Percentiles rank a stretch among this genome's conserved stretches.
phyloP scores from a whole-genome alignment of 2,329 filamentous ascomycete genomes.

The Xylariaceae sp. region DNA sequence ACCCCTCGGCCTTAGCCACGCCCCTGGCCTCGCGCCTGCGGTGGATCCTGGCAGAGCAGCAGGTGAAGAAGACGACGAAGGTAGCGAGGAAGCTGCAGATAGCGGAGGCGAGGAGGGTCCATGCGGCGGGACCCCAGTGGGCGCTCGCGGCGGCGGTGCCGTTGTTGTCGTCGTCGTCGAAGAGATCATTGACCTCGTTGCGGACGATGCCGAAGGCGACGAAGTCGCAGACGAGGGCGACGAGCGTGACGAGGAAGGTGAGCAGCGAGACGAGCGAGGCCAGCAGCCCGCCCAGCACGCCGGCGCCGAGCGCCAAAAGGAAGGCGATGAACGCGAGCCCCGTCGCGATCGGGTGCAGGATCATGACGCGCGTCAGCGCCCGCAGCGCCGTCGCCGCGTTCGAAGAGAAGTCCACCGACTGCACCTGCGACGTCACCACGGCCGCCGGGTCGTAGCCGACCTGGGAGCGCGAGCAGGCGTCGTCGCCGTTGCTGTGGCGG shows the following conservation, averaged over 20 bases:
- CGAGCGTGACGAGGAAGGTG: conserved; percentile 46
- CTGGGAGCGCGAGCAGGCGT: conserved; percentile 26
- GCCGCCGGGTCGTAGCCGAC: conserved; percentile 34
- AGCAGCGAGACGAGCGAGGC: conserved; percentile 43
- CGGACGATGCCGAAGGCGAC: conserved; percentile 43
- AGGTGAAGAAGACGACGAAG: conserved; percentile 62
- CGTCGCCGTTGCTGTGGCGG: conserved; percentile 21
- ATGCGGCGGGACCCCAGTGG: conserved; percentile 57
- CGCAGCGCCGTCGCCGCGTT: conserved; percentile 42
- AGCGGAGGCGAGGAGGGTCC: conserved; percentile 61
- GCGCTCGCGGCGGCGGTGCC: conserved; percentile 38
- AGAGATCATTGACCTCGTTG: conserved; percentile 27
- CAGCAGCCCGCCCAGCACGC: conserved; percentile 45
- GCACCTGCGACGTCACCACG: conserved; percentile 26
- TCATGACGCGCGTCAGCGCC: conserved; percentile 48
- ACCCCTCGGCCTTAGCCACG: conserved; percentile 30
- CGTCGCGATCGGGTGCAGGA: conserved; percentile 42
- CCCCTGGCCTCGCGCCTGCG: conserved; percentile 37
- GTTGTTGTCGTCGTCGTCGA: conserved; percentile 15
- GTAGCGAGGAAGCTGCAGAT: conserved; percentile 58
- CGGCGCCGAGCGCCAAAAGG: conserved; percentile 46
- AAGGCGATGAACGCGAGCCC: conserved; percentile 48
- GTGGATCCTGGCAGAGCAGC: conserved; percentile 56
- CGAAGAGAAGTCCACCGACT: conserved; percentile 37
- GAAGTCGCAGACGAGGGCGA: conserved; percentile 50